A percentile compares a stretch with the other conserved stretches of the same genome.
phyloP scores from a whole-genome alignment of 2,329 filamentous ascomycete species.

The Talaromyces sp. region DNA sequence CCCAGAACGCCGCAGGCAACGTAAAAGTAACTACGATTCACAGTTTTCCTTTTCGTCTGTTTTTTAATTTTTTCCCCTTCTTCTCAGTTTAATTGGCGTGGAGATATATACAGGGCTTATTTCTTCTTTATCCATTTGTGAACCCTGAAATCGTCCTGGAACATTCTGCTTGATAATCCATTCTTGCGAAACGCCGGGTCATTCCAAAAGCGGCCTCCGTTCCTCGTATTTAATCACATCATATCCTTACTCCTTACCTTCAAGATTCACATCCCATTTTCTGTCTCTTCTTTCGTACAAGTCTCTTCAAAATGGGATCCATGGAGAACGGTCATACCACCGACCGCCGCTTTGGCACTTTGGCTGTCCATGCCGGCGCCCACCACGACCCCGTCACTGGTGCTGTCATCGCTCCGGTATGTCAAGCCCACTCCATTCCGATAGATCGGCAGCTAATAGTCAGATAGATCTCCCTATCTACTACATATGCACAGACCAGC shows the following conservation, averaged over 20 bases:
- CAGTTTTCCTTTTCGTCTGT: no score
- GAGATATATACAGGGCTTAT: constrained; percentile 6
- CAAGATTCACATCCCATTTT: background rate
- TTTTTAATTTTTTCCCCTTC: constrained; percentile 9
- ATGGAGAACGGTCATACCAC: constrained; percentile 55
- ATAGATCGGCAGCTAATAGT: constrained; percentile 1
- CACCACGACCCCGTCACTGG: constrained; percentile 89
- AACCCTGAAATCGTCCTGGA: background rate
- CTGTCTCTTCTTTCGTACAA: constrained; percentile 8
- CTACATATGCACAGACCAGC: constrained; percentile 88
- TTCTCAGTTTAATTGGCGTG: background rate
- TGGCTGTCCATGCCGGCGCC: constrained; percentile 91
- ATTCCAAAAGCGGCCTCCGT: constrained; percentile 19
- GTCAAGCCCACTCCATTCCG: constrained; percentile 21
- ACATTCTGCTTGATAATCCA: constrained; percentile 21
- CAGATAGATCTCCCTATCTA: constrained; percentile 81
- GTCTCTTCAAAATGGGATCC: constrained; percentile 21
- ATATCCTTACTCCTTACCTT: constrained; percentile 5
- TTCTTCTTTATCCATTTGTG: background rate
- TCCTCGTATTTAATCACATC: constrained; percentile 16
- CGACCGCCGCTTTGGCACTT: constrained; percentile 81
- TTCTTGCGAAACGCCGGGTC: background rate
- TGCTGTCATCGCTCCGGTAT: constrained; percentile 84
- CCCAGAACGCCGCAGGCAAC: constrained; percentile 22
- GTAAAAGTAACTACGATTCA: constrained; percentile 31